Conservation (phyloP, 306 rosid species). For the Glycine tomentella region DNA sequence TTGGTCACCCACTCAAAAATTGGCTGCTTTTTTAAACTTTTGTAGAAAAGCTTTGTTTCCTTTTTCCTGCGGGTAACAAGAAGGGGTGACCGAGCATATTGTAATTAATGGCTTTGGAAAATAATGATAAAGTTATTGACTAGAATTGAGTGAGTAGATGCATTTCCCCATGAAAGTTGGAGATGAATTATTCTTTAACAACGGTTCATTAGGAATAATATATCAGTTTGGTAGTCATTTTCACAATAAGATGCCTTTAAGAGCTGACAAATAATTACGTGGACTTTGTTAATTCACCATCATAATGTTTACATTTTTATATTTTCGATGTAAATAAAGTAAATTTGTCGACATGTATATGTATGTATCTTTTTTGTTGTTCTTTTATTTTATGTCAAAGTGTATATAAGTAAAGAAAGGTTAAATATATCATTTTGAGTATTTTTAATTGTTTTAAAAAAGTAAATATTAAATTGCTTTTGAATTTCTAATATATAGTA, state of each 20-base stretch:
- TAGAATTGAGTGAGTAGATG: constrained; percentile 22
- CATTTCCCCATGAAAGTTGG: constrained; percentile 55
- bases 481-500: neutral
- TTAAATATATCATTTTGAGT: neutral
- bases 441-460: neutral
- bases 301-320: neutral
- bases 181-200: constrained; percentile 41
- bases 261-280: constrained; percentile 8
- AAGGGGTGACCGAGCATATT: constrained; percentile 41
- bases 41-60: constrained; percentile 6
- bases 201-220: constrained; percentile 15
- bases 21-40: constrained; percentile 47
- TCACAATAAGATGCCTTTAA: neutral
- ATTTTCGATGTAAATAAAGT: neutral
- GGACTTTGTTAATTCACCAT: neutral
- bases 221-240: constrained; percentile 29
- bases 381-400: neutral
- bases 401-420: neutral
- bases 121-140: constrained; percentile 46
- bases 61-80: constrained; percentile 22
- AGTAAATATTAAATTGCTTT: neutral
- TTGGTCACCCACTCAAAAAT: constrained; percentile 48
- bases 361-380: neutral
- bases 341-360: neutral
- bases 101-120: constrained; percentile 30